Evolutionary conservation across 1,284 basidiomycete genomes (phyloP).

Genomic region (Puccinia novopanici): DNA sequence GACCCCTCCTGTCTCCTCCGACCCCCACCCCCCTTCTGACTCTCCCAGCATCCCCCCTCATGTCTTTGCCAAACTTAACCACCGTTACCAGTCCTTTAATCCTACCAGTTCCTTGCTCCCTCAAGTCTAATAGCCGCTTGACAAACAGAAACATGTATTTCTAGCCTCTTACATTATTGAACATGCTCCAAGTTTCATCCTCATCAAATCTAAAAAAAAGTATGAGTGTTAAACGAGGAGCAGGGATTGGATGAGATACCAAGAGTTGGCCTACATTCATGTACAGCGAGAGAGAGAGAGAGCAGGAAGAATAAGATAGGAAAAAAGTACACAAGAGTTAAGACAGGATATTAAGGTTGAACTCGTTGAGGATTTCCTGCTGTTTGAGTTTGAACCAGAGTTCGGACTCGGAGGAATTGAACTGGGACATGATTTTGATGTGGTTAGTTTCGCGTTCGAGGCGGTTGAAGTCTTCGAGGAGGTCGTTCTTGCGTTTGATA

Average conservation of each 20-base stretch:
- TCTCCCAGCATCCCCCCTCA: background rate
- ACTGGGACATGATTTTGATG: constrained; percentile 25
- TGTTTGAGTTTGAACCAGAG: constrained; percentile 34
- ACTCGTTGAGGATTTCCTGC: constrained; percentile 29
- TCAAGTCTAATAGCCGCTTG: background rate
- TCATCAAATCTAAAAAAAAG: background rate
- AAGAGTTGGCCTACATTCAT: too few species aligned
- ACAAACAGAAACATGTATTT: background rate
- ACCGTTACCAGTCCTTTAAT: constrained; percentile 16
- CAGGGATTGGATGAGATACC: too few species aligned
- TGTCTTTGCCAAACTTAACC: constrained; percentile 5
- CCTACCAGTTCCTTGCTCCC: background rate
- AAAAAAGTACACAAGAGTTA: background rate
- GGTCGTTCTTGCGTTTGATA: background rate
- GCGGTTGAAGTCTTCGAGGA: background rate
- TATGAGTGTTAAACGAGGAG: too few species aligned
- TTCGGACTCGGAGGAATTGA: background rate
- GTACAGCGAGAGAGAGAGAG: too few species aligned
- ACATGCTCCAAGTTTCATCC: too few species aligned
- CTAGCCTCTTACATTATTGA: too few species aligned
- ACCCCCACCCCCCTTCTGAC: background rate
- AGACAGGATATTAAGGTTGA: constrained; percentile 21
- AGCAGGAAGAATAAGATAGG: background rate
- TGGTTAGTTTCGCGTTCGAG: constrained; percentile 11
- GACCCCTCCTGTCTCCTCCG: background rate